Evolutionary conservation across 1,284 basidiomycete species (phyloP), one percentile per base, ranked within the genome.

Genomic region (Sanguinoderma infundibulare): DNA sequence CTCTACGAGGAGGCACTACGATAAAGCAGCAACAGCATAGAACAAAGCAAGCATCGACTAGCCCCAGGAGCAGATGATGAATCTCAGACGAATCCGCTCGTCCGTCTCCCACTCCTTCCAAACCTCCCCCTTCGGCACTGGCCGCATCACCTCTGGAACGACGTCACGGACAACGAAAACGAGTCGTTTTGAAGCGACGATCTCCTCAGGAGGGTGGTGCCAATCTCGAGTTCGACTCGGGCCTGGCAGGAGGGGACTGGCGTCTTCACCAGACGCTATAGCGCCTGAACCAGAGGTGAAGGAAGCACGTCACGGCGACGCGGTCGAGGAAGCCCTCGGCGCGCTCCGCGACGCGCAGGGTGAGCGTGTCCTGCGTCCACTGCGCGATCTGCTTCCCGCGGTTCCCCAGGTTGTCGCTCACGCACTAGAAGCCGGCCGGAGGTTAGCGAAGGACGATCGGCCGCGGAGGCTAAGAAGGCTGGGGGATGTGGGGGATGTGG

Each of bases 251-350:
- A 15, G 15, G 8, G 8, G 8, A 8, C 52, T 53, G 36, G 32
- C 52, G 52, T 26, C 24, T 28, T 63, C 65, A 73, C 70, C 72
- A 73, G 40, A 64, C 24, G 51, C 65, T 70, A 39, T 63, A 55
- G 44, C 72, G 74, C 69, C 75, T 78, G 69, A 83, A 78, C 83
- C 85, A 86, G 26, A 81, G 64, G 69, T 87, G 82, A 66, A 86
- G 70, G 67, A 85, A 76, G 63, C 82, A 84, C 24, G 84, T 86
- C 53, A 87, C 80, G 26, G 86, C 79, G 34, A 87, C 64, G 36
- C 82, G 79, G 71, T 87, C 85, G 46, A 86, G 70, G 55, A 84
- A 75, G 24, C 65, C 66, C 51, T 79, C 78, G 39, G 68, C 79
- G 26, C 78, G 77, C 34, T 73, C 70, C 32, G 76, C 70, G 17